Conservation (phyloP, 2,329 filamentous ascomycete genomes). For the Fusarium piperis region DNA sequence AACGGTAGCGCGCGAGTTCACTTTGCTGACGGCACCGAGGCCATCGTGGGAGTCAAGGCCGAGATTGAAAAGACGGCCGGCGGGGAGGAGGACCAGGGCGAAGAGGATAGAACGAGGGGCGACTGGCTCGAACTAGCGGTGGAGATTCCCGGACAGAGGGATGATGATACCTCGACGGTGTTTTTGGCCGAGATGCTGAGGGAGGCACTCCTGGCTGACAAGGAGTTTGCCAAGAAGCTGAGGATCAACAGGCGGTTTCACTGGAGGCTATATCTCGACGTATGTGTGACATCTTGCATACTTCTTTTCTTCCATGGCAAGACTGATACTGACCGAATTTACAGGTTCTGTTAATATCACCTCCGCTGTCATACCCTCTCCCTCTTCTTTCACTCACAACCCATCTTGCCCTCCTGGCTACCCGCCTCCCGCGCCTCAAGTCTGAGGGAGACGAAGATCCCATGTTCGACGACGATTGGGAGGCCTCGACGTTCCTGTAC, state of each 20-base stretch:
- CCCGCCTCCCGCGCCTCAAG: constrained; percentile 83
- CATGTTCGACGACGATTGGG: constrained; percentile 98
- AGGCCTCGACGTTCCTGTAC: constrained; percentile 81
- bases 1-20: constrained; percentile 95
- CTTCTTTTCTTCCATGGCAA: not conserved
- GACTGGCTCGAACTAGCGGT: constrained; percentile 92
- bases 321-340: not conserved
- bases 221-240: constrained; percentile 74
- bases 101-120: constrained; percentile 55
- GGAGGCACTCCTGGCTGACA: constrained; percentile 83
- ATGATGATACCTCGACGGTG: constrained; percentile 89
- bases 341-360: constrained; percentile 92
- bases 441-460: constrained; percentile 95
- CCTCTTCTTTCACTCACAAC: constrained; percentile 92
- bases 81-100: constrained; percentile 49
- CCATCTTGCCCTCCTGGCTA: constrained; percentile 90
- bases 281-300: constrained; percentile 57
- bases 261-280: constrained; percentile 96
- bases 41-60: constrained; percentile 93
- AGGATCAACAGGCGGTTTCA: constrained; percentile 93
- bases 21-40: constrained; percentile 94
- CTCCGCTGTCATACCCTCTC: constrained; percentile 90
- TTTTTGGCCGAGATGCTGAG: constrained; percentile 89
- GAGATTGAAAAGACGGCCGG: constrained; percentile 81
- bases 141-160: constrained; percentile 88